Conservation (phyloP, 495 filamentous ascomycete species). For the Tuber borchii region DNA sequence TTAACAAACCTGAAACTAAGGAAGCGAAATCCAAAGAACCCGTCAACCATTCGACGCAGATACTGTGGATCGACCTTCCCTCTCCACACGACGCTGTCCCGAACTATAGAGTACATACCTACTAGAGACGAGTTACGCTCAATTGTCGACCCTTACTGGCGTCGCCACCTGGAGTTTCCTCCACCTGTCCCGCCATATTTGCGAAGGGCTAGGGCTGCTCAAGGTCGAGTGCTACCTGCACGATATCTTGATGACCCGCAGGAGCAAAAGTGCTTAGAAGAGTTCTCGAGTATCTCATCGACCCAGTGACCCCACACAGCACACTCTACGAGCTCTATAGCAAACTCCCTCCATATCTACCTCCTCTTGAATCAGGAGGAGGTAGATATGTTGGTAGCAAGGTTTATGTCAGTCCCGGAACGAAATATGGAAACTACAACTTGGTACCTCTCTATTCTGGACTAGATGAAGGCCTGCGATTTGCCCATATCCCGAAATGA, state of each 20-base stretch:
- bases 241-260: conserved; percentile 8
- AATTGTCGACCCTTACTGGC: conserved; percentile 25
- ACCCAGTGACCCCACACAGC: conserved; percentile 49
- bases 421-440: conserved; percentile 59
- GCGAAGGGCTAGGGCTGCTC: conserved; percentile 3
- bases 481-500: conserved; percentile 59
- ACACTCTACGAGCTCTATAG: conserved; percentile 57
- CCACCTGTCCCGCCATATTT: background rate
- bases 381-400: conserved; percentile 60
- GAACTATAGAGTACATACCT: too few species aligned
- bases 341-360: conserved; percentile 48
- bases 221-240: conserved; percentile 14
- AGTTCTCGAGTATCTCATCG: conserved; percentile 44
- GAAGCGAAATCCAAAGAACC: background rate
- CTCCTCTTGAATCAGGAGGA: conserved; percentile 56
- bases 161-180: background rate
- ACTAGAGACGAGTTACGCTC: conserved; percentile 22
- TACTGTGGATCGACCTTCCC: too few species aligned
- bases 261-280: conserved; percentile 36
- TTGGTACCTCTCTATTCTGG: conserved; percentile 73
- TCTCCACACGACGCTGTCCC: too few species aligned
- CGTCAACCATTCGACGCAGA: background rate
- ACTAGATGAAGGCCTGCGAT: conserved; percentile 65
- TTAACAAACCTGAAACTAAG: background rate
- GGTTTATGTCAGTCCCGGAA: conserved; percentile 57